Evolutionary conservation across 2,329 filamentous ascomycete species (phyloP).

Genomic region (Diaporthe sp.): DNA sequence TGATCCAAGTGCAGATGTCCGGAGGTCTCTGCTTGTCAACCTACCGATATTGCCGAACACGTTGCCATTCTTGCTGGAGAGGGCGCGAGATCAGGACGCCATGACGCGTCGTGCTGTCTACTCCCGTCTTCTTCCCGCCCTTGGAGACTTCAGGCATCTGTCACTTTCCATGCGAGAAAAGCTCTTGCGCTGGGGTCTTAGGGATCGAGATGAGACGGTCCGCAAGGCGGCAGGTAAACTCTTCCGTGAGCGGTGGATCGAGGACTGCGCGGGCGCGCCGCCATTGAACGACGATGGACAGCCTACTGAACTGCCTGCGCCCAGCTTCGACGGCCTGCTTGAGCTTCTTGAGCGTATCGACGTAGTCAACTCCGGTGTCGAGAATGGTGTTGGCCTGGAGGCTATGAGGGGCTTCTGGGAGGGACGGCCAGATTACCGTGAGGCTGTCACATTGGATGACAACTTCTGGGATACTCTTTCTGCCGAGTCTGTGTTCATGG

Average conservation of each 20-base stretch:
- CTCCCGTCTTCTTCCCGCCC: conserved; percentile 84
- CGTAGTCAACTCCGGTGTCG: conserved; percentile 88
- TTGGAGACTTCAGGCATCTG: conserved; percentile 95
- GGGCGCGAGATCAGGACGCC: conserved; percentile 89
- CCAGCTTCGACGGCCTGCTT: conserved; percentile 85
- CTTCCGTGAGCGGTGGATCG: conserved; percentile 97
- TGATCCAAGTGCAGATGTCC: conserved; percentile 93
- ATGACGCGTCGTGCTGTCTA: conserved; percentile 89
- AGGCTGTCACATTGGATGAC: conserved; percentile 79
- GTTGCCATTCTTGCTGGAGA: conserved; percentile 88
- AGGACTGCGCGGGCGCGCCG: conserved; percentile 84
- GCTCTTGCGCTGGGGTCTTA: conserved; percentile 91
- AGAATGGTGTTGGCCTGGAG: conserved; percentile 90
- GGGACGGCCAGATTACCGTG: conserved; percentile 85
- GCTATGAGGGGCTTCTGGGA: conserved; percentile 99
- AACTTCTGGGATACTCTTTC: conserved; percentile 85
- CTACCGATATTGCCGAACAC: conserved; percentile 88
- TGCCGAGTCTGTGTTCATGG: conserved; percentile 90
- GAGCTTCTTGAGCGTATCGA: conserved; percentile 96
- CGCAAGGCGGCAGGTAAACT: conserved; percentile 90
- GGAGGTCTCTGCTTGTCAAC: conserved; percentile 89
- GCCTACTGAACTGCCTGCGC: conserved; percentile 69
- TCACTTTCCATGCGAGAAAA: conserved; percentile 97
- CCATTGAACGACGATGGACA: conserved; percentile 72
- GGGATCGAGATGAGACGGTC: conserved; percentile 94